Base-by-base conservation (phyloP, 2,329 filamentous ascomycete species). In the Annulohypoxylon truncatum region DNA sequence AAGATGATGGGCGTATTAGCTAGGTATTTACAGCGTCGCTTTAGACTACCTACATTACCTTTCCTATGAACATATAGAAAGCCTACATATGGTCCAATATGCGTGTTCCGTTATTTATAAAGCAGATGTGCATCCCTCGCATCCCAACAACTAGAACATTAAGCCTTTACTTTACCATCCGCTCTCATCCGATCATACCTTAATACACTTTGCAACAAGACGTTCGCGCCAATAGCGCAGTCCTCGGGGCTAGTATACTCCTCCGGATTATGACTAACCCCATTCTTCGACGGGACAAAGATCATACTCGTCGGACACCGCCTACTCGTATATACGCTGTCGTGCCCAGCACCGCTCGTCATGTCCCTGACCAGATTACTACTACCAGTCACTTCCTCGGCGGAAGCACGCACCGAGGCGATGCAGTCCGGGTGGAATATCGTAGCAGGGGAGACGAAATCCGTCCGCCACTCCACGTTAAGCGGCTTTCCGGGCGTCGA, bases 361-460 rank as follows among this genome's bases (percentile, higher is more conserved):
- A 83, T 78, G 10, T 77, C 76, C 4, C 79, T 71, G 53, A 75
- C 72, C 1, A 78, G 66, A 1, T 81, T 77, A 18, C 82, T 73
- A 44, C 85, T 83, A 1, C 88, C 84, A 1, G 89, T 84, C 1
- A 90, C 82, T 3, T 83, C 84, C 56, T 79, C 77, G 0, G 89
- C 88, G 20, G 89, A 87, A 42, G 85, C 81, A 51, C 85, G 82
- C 7, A 93, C 90, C 33, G 88, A 89, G 0, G 79, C 76, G 61
- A 93, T 89, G 74, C 91, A 93, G 69, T 90, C 87, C 6, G 83
- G 76, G 71, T 93, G 83, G 78, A 94, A 94, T 28, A 83, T 82
- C 0, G 89, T 85, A 0, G 89, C 89, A 0, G 86, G 84, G 2
- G 83, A 87, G 51, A 87, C 82, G 70, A 87, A 88, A 74, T 92